A percentile compares a stretch with the other conserved stretches of the same genome.
Evolutionary conservation across 768 basidiomycete genomes (phyloP).

Genomic region (Crepidotus variabilis): DNA sequence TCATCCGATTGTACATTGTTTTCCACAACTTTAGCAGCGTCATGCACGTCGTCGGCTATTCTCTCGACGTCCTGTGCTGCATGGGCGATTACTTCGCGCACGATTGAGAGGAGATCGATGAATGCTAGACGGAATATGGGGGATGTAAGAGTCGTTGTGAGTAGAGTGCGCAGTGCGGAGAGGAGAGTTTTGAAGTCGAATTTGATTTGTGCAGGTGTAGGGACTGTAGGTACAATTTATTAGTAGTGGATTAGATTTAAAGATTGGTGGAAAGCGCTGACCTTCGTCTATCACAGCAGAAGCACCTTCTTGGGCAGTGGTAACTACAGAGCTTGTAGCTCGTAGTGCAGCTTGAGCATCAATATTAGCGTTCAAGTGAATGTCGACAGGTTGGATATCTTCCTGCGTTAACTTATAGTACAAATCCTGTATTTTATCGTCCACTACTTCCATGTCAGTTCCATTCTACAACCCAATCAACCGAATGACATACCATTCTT

Average conservation of each 20-base stretch:
- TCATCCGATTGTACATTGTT: constrained; percentile 15
- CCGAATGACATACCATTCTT: constrained; percentile 29
- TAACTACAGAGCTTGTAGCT: background rate
- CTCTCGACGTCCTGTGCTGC: constrained; percentile 27
- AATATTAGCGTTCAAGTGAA: constrained; percentile 15
- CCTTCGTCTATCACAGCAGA: constrained; percentile 12
- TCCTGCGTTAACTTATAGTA: constrained; percentile 24
- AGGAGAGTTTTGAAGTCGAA: constrained; percentile 25
- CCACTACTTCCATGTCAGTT: constrained; percentile 18
- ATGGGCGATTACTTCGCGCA: constrained; percentile 27
- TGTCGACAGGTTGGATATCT: constrained; percentile 11
- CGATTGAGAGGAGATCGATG: constrained; percentile 26
- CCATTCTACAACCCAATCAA: background rate
- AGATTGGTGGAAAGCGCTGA: background rate
- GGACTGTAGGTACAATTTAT: constrained; percentile 12
- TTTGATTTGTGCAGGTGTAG: constrained; percentile 19
- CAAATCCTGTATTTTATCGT: constrained; percentile 35
- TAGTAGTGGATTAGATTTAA: background rate
- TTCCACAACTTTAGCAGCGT: constrained; percentile 29
- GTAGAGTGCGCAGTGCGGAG: constrained; percentile 24
- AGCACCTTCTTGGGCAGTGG: constrained; percentile 5
- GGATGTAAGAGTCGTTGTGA: constrained; percentile 27
- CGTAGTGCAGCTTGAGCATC: constrained; percentile 13
- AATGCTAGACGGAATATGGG: constrained; percentile 31
- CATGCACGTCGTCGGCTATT: constrained; percentile 26